phyloP scores from a whole-genome alignment of 805 yeast genomes.

The Candida andamanensis region DNA sequence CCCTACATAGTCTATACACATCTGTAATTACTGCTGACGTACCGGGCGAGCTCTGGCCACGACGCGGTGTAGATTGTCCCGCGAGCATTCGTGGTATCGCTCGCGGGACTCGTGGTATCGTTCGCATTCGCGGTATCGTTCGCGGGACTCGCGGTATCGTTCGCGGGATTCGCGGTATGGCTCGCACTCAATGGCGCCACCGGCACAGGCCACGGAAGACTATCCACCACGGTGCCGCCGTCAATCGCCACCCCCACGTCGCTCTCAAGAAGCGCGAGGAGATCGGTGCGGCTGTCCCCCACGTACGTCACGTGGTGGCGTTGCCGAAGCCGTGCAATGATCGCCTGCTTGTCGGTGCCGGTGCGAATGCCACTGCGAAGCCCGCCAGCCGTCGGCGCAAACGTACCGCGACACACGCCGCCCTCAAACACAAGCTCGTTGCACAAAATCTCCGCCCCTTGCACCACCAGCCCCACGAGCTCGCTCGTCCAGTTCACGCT shows the following conservation, averaged over 20 bases:
- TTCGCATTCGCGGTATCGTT: slow-evolving; percentile 6
- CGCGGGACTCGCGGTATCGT: slow-evolving; percentile 8
- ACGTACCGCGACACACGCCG: slow-evolving; percentile 24
- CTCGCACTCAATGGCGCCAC: slow-evolving; percentile 5
- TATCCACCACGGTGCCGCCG: slow-evolving; percentile 26
- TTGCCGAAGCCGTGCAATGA: slow-evolving; percentile 11
- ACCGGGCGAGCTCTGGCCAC: too few relatives aligned
- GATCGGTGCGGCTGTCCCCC: slow-evolving; percentile 63
- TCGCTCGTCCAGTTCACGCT: slow-evolving; percentile 61
- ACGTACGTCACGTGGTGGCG: slow-evolving; percentile 35
- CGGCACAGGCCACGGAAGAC: slow-evolving; percentile 12
- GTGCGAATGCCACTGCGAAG: too few relatives aligned
- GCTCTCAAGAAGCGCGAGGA: slow-evolving; percentile 44
- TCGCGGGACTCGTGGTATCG: too few relatives aligned
- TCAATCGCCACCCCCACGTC: slow-evolving; percentile 44
- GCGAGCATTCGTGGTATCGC: too few relatives aligned
- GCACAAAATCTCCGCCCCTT: slow-evolving; percentile 18
- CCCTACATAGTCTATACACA: too few relatives aligned
- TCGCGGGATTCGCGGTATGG: neutral
- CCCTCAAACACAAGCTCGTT: slow-evolving; percentile 45
- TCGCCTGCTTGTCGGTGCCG: slow-evolving; percentile 46
- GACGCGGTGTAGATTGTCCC: too few relatives aligned
- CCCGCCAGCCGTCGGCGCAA: slow-evolving; percentile 11
- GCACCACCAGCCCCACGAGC: slow-evolving; percentile 34
- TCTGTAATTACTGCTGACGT: too few relatives aligned